phyloP scores from a whole-genome alignment of 2,329 filamentous ascomycete species.

The Calonectria crousiana region DNA sequence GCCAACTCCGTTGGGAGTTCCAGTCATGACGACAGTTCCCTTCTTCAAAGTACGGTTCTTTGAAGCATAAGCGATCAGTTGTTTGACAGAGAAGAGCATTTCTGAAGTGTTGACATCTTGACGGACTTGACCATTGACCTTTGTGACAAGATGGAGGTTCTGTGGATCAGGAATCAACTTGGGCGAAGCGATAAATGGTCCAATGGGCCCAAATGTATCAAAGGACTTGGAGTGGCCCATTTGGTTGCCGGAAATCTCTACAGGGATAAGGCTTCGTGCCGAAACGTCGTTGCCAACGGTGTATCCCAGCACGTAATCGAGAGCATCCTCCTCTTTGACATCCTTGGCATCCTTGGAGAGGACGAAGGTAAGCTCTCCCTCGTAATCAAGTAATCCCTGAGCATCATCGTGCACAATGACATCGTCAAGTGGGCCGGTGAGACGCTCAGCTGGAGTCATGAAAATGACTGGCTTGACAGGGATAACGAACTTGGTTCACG shows the following conservation, averaged over 20 bases:
- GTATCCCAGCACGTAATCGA: background rate
- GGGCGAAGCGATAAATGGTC: background rate
- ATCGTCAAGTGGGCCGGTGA: background rate
- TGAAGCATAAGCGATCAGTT: background rate
- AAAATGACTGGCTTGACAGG: background rate
- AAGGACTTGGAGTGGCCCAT: background rate
- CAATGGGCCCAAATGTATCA: background rate
- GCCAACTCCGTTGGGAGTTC: background rate
- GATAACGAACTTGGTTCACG: background rate
- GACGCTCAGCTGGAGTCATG: background rate
- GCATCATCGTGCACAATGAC: background rate
- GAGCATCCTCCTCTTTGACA: background rate
- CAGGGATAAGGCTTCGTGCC: background rate
- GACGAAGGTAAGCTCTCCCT: background rate
- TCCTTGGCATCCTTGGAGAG: background rate
- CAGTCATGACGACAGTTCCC: background rate
- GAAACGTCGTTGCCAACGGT: background rate
- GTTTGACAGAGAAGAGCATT: background rate
- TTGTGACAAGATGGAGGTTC: background rate
- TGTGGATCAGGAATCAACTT: background rate
- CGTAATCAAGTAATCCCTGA: background rate
- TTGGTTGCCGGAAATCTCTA: background rate
- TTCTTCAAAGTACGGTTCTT: background rate
- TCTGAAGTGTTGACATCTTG: background rate
- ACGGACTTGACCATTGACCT: background rate